A percentile compares a stretch with the other conserved stretches of the same genome.
phyloP scores from a whole-genome alignment of 371 early-diverging fungal genomes.

The Rhizopus microsporus region DNA sequence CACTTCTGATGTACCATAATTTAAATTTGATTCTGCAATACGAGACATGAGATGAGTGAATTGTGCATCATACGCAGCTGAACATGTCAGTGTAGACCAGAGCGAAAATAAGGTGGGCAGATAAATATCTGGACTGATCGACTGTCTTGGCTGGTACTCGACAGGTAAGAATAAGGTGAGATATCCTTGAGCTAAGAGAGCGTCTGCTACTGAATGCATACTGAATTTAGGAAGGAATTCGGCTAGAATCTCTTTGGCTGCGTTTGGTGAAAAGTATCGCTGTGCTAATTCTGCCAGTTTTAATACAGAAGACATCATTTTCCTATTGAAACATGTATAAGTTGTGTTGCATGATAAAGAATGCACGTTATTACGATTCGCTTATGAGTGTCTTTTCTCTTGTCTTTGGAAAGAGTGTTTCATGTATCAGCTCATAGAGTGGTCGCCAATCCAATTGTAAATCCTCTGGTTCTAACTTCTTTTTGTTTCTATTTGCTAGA shows the following conservation, averaged over 20 bases:
- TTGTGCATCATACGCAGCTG: slow-evolving; percentile 60
- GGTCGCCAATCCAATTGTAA: slow-evolving; percentile 74
- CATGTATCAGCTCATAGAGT: slow-evolving; percentile 63
- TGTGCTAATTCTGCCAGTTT: slow-evolving; percentile 44
- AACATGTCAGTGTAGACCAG: slow-evolving; percentile 71
- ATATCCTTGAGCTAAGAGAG: slow-evolving; percentile 59
- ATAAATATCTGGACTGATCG: slow-evolving; percentile 61
- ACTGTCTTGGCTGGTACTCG: slow-evolving; percentile 23
- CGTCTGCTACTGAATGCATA: slow-evolving; percentile 54
- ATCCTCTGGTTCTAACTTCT: slow-evolving; percentile 55
- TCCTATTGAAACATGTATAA: slow-evolving; percentile 17
- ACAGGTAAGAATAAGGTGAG: slow-evolving; percentile 65
- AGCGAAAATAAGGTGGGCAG: slow-evolving; percentile 79
- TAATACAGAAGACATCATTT: slow-evolving; percentile 33
- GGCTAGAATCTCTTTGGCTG: slow-evolving; percentile 71
- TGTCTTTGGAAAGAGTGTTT: slow-evolving; percentile 60
- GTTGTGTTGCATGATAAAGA: neutral
- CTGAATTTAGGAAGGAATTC: slow-evolving; percentile 70
- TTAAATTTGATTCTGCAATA: slow-evolving; percentile 65
- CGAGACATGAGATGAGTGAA: slow-evolving; percentile 70
- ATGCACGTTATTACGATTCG: slow-evolving; percentile 41
- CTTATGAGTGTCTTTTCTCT: slow-evolving; percentile 63
- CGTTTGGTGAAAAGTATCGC: slow-evolving; percentile 65
- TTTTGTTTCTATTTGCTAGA: slow-evolving; percentile 39
- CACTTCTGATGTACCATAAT: slow-evolving; percentile 24